Percentiles rank a stretch among this genome's conserved stretches.
Evolutionary conservation across 208 protist genomes (phyloP).

Genomic region (Phytomonas sp.): DNA sequence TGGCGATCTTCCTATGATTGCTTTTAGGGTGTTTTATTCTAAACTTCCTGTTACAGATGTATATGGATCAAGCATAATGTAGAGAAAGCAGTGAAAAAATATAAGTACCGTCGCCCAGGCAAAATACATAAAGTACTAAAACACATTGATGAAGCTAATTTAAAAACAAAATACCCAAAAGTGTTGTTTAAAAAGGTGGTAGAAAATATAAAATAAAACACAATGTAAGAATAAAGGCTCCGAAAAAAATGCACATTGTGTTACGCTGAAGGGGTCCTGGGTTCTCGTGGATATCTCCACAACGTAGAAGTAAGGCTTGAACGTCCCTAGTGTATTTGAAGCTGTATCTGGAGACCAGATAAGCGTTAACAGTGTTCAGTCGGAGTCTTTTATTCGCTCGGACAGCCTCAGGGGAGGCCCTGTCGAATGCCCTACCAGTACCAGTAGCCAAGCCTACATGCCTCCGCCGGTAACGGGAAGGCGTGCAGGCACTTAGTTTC

Average conservation of each 20-base stretch:
- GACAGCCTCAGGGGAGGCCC: no score
- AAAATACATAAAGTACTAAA: neutral
- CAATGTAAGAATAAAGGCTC: slow-evolving; percentile 3
- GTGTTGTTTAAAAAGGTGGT: neutral
- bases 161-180: neutral
- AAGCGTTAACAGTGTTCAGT: no score
- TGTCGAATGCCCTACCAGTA: no score
- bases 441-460: no score
- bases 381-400: no score
- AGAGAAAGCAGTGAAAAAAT: slow-evolving; percentile 10
- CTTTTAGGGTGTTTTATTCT: neutral
- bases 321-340: no score
- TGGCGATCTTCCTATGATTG: neutral
- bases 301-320: no score
- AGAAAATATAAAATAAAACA: slow-evolving; percentile 13
- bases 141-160: slow-evolving; percentile 1
- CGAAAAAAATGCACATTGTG: neutral
- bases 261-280: neutral
- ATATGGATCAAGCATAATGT: neutral
- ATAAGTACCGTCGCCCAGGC: neutral
- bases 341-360: no score
- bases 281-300: no score
- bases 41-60: neutral
- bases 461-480: no score
- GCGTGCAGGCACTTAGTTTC: no score